Base-by-base conservation (phyloP, 768 basidiomycete genomes). In the Cytidiella melzeri region DNA sequence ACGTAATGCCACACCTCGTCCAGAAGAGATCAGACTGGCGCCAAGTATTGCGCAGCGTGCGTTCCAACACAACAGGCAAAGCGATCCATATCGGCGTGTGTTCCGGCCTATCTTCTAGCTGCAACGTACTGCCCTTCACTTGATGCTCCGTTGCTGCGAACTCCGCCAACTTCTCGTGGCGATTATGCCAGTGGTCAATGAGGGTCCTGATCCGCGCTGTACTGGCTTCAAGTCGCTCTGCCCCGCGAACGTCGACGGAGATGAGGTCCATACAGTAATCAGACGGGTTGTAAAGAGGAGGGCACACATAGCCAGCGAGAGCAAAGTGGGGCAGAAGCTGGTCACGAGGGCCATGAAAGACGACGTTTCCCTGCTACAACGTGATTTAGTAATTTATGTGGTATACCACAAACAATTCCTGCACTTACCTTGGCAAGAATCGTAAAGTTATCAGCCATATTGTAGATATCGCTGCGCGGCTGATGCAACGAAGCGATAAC, bases 191-290 rank as follows among this genome's bases (percentile, higher is more conserved):
- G 41, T 34, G 38, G 6, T 39, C 28, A 13, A 54, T 44, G 9
- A 56, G 43, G 4, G 4, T 27, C n/a, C 39, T 41, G 41, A 56
- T 39, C 24, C 52, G 47, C 12, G 47, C 47, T 15, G 40, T 39
- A n/a, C 46, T 56, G 10, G 26, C 5, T 23, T 49, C 48, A 49
- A 46, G 54, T 41, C 21, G 48, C 40, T 24, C 23, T 21, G 26
- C n/a, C 13, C 43, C 43, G 25, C 47, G 41, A 3, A 50, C 45
- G 30, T 63, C 50, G 25, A 60, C 44, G 3, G 52, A 53, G 47
- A 68, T 65, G 27, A 72, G 57, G 52, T 67, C 65, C 38, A 73
- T 56, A 13, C 69, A 56, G 54, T 70, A 71, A 60, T 73, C 64
- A 18, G 70, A 58, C 13, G 73, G 69, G 54, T 74, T 71, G 61